Evolutionary conservation across 1,284 basidiomycete species (phyloP), one percentile per base, ranked within the genome.

Genomic region (Cutaneotrichosporon sp.): DNA sequence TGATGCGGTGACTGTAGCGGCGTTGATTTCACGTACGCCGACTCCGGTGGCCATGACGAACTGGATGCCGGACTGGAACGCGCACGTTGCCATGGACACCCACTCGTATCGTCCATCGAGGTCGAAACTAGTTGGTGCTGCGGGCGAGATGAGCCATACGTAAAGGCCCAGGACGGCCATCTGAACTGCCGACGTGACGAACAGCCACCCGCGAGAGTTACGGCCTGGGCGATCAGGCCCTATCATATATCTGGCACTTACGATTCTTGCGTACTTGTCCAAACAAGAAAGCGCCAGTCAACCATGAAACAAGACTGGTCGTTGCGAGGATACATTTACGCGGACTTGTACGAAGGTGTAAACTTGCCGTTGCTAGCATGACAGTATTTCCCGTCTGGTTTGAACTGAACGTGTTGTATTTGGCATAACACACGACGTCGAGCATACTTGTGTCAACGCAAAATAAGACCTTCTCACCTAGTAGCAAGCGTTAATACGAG

Each of bases 1-100:
- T 7, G 67, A 66, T 4, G 70, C 70, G 16, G 73, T 73, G 58
- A 71, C 70, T 60, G 71, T 74, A n/a, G 69, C 71, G 5, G 71
- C 71, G 22, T 71, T 70, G 46, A 72, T 65, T 55, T 73, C 72
- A 2, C 64, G 63, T 8, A 62, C 59, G 30, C 71, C 72, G 14
- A 69, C 61, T 50, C 70, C 67, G 2, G 70, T 66, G 42, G 64
- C 70, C 71, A 71, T 68, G 22, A 66, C 64, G 14, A 72, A 68
- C 60, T 72, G 71, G n/a, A 67, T 61, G 3, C 71, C 71, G n/a
- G 66, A 64, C 49, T 69, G 66, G 42, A 71, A 50, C 16, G 67
- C 68, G 4, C 64, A 57, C 5, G 67, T 38, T 2, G 70, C 62
- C 65, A 72, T 68, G 47, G 62, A 38, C 3, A 66, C 50, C 71